Evolutionary conservation across 257 asterid genomes (phyloP), one percentile per base, ranked within the genome.

Genomic region (Nicotiana tabacum): DNA sequence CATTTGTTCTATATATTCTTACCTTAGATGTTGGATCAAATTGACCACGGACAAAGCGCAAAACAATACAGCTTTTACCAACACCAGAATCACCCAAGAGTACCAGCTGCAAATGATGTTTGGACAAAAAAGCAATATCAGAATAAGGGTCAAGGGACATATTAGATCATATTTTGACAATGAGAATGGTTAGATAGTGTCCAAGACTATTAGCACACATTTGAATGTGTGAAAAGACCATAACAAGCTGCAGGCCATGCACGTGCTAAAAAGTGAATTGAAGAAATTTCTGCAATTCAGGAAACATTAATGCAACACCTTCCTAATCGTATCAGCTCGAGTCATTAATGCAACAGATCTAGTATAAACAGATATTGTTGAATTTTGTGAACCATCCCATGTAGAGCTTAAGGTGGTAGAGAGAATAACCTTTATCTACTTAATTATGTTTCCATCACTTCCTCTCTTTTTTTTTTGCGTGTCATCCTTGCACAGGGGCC

Each of bases 51-150:
- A 95, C 99, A 89, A 95, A 95, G 53, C 98, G 97, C 17, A 96
- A 98, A 84, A 96, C 99, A 60, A 96, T 96, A 90, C 99, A 96
- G 84, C 99, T 96, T 89, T 96, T 96, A 66, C 99, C 99, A 18
- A 96, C 99, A 43, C 99, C 99, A 77, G 99, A 96, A 89, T 92
- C 97, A 77, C 98, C 98, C 87, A 96, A 89, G 77, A 96, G 90
- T 87, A 96, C 99, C 88, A 96, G 81, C 99, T 96, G 93, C 85
- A 89, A 56, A 83, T 74, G 24, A 84, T 82, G 81, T 83, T 72
- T 39, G 66, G 77, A 82, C 43, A 37, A 48, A 13, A 65, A 13
- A n/a, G 80, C 62, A 48, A 74, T 48, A 48, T 68, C 83, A 27
- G 77, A 43, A 83, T 84, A 82, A 87, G 87, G 69, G 53, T 55